Percentiles rank a stretch among this genome's conserved stretches.
phyloP scores from a whole-genome alignment of 2,329 filamentous ascomycete species.

The Penicillium nordicum region DNA sequence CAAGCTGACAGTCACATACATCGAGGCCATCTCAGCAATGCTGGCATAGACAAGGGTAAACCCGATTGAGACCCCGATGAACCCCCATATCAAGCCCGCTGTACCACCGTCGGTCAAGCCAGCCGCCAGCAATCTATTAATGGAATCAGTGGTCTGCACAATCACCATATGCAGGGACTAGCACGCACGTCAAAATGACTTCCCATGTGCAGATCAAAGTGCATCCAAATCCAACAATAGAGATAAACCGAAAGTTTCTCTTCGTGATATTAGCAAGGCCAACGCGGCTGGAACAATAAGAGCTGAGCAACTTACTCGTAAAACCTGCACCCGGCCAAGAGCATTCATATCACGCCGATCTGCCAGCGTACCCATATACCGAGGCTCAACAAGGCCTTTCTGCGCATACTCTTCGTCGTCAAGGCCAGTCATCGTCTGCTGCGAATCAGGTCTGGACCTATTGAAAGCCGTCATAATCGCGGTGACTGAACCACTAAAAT shows the following conservation, averaged over 20 bases:
- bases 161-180: not conserved
- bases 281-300: not conserved
- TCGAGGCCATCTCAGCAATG: conserved; percentile 44
- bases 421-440: conserved; percentile 10
- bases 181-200: conserved; percentile 39
- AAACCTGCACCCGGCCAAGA: conserved; percentile 39
- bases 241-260: conserved; percentile 46
- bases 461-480: conserved; percentile 12
- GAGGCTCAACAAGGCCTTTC: conserved; percentile 32
- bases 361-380: conserved; percentile 38
- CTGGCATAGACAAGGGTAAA: conserved; percentile 37
- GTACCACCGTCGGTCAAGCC: conserved; percentile 39
- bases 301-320: conserved; percentile 29
- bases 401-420: conserved; percentile 20
- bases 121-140: conserved; percentile 26
- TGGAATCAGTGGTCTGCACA: conserved; percentile 9
- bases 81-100: conserved; percentile 40
- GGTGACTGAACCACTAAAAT: not conserved
- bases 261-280: conserved; percentile 16
- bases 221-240: conserved; percentile 45
- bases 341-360: conserved; percentile 40
- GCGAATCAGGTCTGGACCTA: conserved; percentile 13
- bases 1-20: conserved; percentile 26
- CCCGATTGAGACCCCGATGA: conserved; percentile 31
- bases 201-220: conserved; percentile 46